These are phyloP conservation scores for Alternaria ethzedia DNA, from an alignment of 2,329 filamentous ascomycete species.

Conservation along the genomic window DNA sequence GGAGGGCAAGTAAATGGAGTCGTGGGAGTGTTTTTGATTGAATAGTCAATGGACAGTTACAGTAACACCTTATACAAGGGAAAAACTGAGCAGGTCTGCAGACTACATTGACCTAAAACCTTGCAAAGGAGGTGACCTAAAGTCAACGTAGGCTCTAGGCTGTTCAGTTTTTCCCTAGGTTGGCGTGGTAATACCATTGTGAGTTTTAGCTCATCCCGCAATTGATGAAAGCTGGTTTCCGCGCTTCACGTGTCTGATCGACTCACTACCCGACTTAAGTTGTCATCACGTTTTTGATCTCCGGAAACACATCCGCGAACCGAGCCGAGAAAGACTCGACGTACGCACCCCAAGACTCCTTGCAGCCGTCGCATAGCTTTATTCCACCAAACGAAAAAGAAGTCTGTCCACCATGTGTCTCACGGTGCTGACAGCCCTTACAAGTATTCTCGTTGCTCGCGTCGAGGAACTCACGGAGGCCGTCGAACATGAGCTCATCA, in stretches of 20 bases:
- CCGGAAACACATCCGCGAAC: neutral
- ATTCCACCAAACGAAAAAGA: neutral
- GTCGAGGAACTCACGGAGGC: neutral
- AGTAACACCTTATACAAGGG: fast-evolving
- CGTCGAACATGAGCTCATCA: neutral
- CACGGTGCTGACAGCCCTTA: neutral
- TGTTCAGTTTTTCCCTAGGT: too few relatives aligned
- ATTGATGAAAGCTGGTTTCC: neutral
- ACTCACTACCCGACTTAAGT: neutral
- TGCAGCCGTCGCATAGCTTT: neutral
- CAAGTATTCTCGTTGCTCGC: neutral
- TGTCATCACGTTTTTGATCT: neutral
- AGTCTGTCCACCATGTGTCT: neutral
- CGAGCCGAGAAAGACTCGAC: neutral
- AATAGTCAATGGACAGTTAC: neutral
- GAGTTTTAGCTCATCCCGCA: neutral
- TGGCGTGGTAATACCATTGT: neutral
- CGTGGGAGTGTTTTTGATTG: slow-evolving; percentile 29
- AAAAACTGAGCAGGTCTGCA: too few relatives aligned
- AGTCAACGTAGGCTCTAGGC: too few relatives aligned
- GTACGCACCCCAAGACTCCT: neutral
- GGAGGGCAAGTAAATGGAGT: slow-evolving; percentile 34
- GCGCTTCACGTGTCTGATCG: neutral
- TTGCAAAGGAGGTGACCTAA: too few relatives aligned
- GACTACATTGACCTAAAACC: too few relatives aligned